These are phyloP conservation scores for Aspergillus sergii DNA, from an alignment of 2,329 filamentous ascomycete genomes.

Conservation along the genomic window DNA sequence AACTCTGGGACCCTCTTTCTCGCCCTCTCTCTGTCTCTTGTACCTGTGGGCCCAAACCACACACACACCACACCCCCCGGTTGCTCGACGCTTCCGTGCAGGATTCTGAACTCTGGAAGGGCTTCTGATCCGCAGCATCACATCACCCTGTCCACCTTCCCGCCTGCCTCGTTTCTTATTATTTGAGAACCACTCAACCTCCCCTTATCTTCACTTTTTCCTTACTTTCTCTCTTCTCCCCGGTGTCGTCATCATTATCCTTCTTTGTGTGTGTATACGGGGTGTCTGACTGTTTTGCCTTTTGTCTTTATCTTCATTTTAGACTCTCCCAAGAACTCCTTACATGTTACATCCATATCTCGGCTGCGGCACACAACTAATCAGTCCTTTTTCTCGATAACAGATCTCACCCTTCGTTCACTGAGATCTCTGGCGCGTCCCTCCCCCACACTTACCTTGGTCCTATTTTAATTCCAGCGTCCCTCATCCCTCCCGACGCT, in stretches of 20 bases:
- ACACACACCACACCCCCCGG: background rate
- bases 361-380: slow-evolving; percentile 17
- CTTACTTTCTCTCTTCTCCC: background rate
- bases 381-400: slow-evolving; percentile 13
- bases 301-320: background rate
- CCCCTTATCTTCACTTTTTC: background rate
- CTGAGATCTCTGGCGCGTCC: slow-evolving; percentile 8
- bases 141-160: slow-evolving; percentile 1
- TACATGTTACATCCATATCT: slow-evolving; percentile 5
- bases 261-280: background rate
- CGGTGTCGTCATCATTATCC: slow-evolving; percentile 1
- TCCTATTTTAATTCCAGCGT: slow-evolving; percentile 7
- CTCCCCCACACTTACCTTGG: background rate
- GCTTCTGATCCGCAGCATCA: slow-evolving; percentile 2
- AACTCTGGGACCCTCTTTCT: slow-evolving; percentile 1
- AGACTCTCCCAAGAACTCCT: background rate
- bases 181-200: slow-evolving; percentile 1
- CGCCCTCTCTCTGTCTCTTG: background rate
- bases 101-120: slow-evolving; percentile 5
- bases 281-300: background rate
- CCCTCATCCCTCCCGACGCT: slow-evolving; percentile 2
- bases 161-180: background rate
- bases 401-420: slow-evolving; percentile 18
- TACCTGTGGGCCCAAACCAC: slow-evolving; percentile 3
- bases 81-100: slow-evolving; percentile 7